Evolutionary conservation across 2,329 filamentous ascomycete species (phyloP).

Genomic region (Hypocrella siamensis): DNA sequence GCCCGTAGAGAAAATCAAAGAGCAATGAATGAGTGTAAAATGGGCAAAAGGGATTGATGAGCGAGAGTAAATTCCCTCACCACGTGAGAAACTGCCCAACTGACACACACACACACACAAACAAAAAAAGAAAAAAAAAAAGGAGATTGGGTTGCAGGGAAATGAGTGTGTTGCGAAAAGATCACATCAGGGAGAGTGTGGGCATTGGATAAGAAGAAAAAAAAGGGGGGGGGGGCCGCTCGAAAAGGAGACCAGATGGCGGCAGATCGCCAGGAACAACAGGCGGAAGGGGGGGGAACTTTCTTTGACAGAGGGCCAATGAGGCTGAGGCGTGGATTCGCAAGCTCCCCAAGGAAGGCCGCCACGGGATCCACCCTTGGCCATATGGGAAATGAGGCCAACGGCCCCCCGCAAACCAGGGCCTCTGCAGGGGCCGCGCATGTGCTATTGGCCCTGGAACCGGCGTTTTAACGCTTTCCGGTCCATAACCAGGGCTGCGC

Average conservation of each 20-base stretch:
- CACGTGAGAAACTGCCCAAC: too few species aligned
- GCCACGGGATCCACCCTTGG: not conserved
- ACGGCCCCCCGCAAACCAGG: not conserved
- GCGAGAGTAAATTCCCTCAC: not conserved
- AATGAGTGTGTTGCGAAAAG: too few species aligned
- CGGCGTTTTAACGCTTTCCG: not conserved
- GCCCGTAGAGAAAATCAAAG: not conserved
- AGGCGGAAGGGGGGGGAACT: not conserved
- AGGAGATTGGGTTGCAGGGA: too few species aligned
- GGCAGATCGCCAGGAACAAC: conserved; percentile 1
- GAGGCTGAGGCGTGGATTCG: too few species aligned
- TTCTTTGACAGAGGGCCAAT: not conserved
- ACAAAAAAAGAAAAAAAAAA: conserved; percentile 1
- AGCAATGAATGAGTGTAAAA: conserved; percentile 1
- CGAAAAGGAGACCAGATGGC: not conserved
- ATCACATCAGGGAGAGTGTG: not conserved
- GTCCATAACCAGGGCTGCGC: too few species aligned
- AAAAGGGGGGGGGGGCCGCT: not conserved
- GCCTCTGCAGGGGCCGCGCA: conserved; percentile 3
- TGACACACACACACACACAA: too few species aligned
- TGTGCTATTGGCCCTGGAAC: conserved; percentile 3
- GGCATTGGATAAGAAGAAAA: not conserved
- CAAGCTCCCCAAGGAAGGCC: not conserved
- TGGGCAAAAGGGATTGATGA: not conserved
- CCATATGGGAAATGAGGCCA: conserved; percentile 5